These are phyloP conservation scores for Alloteropsis semialata DNA, from an alignment of 176 grass and related monocot species.

Conservation along the genomic window DNA sequence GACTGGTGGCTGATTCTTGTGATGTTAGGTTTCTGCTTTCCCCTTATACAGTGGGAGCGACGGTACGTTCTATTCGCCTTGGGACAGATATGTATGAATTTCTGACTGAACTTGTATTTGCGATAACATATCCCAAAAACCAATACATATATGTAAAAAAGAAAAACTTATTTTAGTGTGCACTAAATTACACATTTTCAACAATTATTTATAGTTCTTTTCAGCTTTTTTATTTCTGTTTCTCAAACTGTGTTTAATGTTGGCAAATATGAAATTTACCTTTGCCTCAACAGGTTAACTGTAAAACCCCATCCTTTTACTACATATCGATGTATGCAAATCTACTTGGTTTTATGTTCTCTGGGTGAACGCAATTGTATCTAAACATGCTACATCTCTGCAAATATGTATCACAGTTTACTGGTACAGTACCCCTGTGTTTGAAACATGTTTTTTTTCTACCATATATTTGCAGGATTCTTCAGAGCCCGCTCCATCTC, in stretches of 20 bases:
- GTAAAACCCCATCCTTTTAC: not conserved
- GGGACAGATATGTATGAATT: not conserved
- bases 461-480: not conserved
- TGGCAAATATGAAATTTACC: not conserved
- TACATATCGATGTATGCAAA: not conserved
- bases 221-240: not conserved
- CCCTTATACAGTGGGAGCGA: constrained; percentile 48
- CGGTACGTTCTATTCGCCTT: constrained; percentile 47
- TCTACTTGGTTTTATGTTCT: not conserved
- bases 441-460: constrained; percentile 18
- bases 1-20: not conserved
- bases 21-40: constrained; percentile 59
- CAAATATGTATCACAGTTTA: not conserved
- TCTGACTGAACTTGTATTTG: not conserved
- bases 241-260: not conserved
- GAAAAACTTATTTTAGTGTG: not conserved
- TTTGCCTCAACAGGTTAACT: not conserved
- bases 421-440: not conserved
- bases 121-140: not conserved
- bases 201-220: not conserved
- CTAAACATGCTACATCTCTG: not conserved
- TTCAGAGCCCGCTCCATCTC: no score
- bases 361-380: not conserved
- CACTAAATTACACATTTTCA: not conserved
- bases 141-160: not conserved